phyloP scores from a whole-genome alignment of 2,329 filamentous ascomycete species.

The Ceratocystis smalleyi region DNA sequence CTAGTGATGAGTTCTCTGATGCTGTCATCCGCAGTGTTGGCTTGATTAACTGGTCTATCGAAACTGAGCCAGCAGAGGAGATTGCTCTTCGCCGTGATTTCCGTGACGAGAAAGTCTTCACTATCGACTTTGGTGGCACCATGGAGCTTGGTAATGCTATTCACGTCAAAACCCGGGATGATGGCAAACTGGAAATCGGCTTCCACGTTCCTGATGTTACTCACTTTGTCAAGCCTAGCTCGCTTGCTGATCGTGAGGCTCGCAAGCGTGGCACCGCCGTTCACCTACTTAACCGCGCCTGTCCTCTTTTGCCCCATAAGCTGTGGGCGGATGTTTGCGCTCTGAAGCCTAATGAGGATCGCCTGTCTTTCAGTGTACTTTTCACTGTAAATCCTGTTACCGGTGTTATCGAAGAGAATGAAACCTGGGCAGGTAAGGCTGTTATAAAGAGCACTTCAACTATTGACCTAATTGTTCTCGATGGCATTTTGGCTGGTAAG shows the following conservation, averaged over 20 bases:
- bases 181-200: constrained; percentile 84
- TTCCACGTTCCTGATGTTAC: constrained; percentile 90
- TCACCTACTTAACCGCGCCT: constrained; percentile 75
- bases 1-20: constrained; percentile 92
- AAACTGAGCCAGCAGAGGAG: constrained; percentile 62
- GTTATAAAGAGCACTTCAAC: constrained; percentile 86
- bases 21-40: constrained; percentile 87
- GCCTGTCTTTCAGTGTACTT: constrained; percentile 80
- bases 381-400: constrained; percentile 77
- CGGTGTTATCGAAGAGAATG: constrained; percentile 63
- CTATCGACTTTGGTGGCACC: constrained; percentile 76
- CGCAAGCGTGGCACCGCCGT: constrained; percentile 96
- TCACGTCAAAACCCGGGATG: constrained; percentile 68
- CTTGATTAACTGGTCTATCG: constrained; percentile 78
- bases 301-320: constrained; percentile 78
- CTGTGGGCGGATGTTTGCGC: constrained; percentile 80
- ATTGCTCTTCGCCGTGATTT: constrained; percentile 73
- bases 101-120: constrained; percentile 75
- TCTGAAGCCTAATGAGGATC: constrained; percentile 69
- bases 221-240: constrained; percentile 93
- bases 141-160: constrained; percentile 84
- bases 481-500: constrained; percentile 58
- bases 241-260: constrained; percentile 86
- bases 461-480: constrained; percentile 71
- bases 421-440: constrained; percentile 86